phyloP scores from a whole-genome alignment of 331 rosid genomes.

The Erythrophleum ivorense region DNA sequence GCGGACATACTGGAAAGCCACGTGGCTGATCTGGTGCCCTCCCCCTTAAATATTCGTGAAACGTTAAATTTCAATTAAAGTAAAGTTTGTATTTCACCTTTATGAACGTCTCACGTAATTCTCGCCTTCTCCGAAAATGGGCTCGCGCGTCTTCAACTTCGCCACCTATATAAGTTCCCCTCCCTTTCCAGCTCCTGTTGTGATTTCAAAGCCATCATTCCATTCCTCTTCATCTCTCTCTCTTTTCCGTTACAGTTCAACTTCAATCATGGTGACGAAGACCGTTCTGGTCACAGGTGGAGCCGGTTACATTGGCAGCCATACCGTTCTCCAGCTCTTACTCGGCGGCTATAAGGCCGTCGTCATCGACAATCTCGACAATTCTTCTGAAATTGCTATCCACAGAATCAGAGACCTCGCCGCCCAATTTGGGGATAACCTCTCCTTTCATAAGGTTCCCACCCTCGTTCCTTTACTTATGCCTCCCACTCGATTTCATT shows the following conservation, averaged over 20 bases:
- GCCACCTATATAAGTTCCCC: slow-evolving; percentile 38
- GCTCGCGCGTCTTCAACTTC: slow-evolving; percentile 42
- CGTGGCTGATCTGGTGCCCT: slow-evolving; percentile 59
- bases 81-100: not conserved
- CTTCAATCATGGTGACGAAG: slow-evolving; percentile 49
- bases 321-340: slow-evolving; percentile 89
- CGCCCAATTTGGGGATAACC: slow-evolving; percentile 71
- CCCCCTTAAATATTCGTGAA: slow-evolving; percentile 46
- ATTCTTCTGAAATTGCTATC: slow-evolving; percentile 70
- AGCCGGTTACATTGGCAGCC: slow-evolving; percentile 96
- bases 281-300: slow-evolving; percentile 89
- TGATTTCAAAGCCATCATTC: slow-evolving; percentile 8
- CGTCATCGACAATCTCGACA: slow-evolving; percentile 88
- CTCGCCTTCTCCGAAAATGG: slow-evolving; percentile 43
- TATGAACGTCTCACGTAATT: slow-evolving; percentile 46
- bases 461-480: not conserved
- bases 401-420: slow-evolving; percentile 79
- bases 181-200: slow-evolving; percentile 19
- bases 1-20: slow-evolving; percentile 52
- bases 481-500: slow-evolving; percentile 3
- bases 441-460: slow-evolving; percentile 74
- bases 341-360: slow-evolving; percentile 77
- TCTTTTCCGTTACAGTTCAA: not conserved
- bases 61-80: slow-evolving; percentile 8
- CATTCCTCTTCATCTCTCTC: not conserved